phyloP scores from a whole-genome alignment of 2,329 filamentous ascomycete genomes.

The Onygenales sp. region DNA sequence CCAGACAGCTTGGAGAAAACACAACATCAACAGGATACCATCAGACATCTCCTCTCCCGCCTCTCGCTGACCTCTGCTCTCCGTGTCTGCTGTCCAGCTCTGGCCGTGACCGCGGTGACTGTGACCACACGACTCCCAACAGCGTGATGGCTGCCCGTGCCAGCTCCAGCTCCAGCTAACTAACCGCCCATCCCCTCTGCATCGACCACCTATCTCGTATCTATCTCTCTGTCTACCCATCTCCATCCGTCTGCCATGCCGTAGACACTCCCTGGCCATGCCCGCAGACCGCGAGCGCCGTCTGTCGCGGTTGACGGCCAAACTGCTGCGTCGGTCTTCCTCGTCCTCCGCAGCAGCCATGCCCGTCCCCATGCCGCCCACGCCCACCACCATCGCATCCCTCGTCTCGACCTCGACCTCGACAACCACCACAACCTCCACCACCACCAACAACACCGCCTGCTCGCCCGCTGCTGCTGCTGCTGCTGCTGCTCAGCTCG shows the following conservation, averaged over 20 bases:
- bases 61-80: no score
- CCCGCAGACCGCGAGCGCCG: slow-evolving; percentile 16
- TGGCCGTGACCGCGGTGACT: no score
- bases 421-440: slow-evolving; percentile 1
- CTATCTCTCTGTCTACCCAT: neutral
- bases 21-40: no score
- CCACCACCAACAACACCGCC: neutral
- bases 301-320: slow-evolving; percentile 27
- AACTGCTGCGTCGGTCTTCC: slow-evolving; percentile 29
- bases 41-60: no score
- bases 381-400: slow-evolving; percentile 3
- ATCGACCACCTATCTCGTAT: no score
- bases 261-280: slow-evolving; percentile 1
- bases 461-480: neutral
- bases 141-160: no score
- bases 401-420: neutral
- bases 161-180: no score
- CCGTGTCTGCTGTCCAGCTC: no score
- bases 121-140: no score
- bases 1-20: no score
- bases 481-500: neutral
- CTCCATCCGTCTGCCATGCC: neutral
- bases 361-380: slow-evolving; percentile 7
- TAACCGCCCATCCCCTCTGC: no score
- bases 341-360: slow-evolving; percentile 13